These are phyloP conservation scores for Cunninghamia lanceolata DNA, from an alignment of 75 land plant genomes.

Conservation along the genomic window DNA sequence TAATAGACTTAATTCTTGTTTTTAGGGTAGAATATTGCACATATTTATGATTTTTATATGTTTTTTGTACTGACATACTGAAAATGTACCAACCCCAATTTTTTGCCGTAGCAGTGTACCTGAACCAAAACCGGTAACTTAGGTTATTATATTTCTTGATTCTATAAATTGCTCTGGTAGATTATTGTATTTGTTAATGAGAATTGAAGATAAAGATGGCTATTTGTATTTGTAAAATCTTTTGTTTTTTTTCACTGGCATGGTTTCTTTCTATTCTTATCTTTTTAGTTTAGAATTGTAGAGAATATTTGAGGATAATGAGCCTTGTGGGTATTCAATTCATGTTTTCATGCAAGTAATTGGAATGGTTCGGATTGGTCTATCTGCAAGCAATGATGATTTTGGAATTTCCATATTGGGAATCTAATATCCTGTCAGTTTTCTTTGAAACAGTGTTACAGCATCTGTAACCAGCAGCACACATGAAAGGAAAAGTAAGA, in stretches of 20 bases:
- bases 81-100: no score
- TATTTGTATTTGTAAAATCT: not conserved
- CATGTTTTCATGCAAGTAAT: not conserved
- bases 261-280: not conserved
- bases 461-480: slow-evolving; percentile 99
- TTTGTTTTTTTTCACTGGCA: not conserved
- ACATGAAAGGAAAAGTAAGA: slow-evolving; percentile 82
- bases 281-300: not conserved
- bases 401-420: not conserved
- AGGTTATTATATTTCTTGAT: not conserved
- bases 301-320: no score
- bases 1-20: no score
- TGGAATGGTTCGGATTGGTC: not conserved
- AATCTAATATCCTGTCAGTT: not conserved
- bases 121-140: not conserved
- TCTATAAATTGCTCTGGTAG: not conserved
- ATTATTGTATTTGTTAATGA: not conserved
- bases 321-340: not conserved
- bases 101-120: not conserved
- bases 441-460: slow-evolving; percentile 47
- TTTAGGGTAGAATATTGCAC: no score
- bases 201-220: not conserved
- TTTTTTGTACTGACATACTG: no score
- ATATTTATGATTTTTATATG: no score
- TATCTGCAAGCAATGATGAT: not conserved